Evolutionary conservation across 495 filamentous ascomycete genomes (phyloP).

Genomic region (Penicilliopsis zonata): DNA sequence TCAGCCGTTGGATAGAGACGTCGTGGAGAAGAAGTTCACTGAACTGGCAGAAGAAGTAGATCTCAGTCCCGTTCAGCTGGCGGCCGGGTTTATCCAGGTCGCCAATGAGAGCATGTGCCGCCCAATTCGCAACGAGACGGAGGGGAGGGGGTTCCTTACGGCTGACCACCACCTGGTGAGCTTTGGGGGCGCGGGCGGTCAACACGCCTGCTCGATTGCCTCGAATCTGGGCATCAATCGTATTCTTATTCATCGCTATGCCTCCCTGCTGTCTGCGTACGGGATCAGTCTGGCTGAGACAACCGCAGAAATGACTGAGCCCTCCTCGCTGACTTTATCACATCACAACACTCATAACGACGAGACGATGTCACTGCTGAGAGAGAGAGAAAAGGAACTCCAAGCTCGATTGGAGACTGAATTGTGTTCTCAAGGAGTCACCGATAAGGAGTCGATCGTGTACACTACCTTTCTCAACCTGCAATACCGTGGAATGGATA

Average conservation of each 20-base stretch:
- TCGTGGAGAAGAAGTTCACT: slow-evolving; percentile 55
- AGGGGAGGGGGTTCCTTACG: slow-evolving; percentile 88
- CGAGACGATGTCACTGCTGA: slow-evolving; percentile 20
- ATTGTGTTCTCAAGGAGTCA: slow-evolving; percentile 63
- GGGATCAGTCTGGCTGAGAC: slow-evolving; percentile 96
- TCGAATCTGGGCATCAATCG: slow-evolving; percentile 76
- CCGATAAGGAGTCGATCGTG: slow-evolving; percentile 50
- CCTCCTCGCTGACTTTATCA: slow-evolving; percentile 47
- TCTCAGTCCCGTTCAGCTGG: slow-evolving; percentile 74
- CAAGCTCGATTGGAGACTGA: slow-evolving; percentile 20
- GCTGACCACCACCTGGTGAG: slow-evolving; percentile 80
- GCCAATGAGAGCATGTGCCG: slow-evolving; percentile 95
- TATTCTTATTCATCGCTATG: slow-evolving; percentile 84
- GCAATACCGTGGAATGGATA: slow-evolving; percentile 79
- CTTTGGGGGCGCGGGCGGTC: slow-evolving; percentile 91
- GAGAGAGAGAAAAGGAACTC: slow-evolving; percentile 31
- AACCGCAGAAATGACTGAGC: slow-evolving; percentile 84
- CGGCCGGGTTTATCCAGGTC: slow-evolving; percentile 82
- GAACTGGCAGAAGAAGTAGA: slow-evolving; percentile 60
- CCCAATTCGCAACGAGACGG: slow-evolving; percentile 84
- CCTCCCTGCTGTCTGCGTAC: slow-evolving; percentile 89
- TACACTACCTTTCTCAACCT: slow-evolving; percentile 88
- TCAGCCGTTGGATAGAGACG: slow-evolving; percentile 62
- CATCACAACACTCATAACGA: slow-evolving; percentile 5
- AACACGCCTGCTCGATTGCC: slow-evolving; percentile 94